A percentile compares a stretch with the other conserved stretches of the same genome.
Evolutionary conservation across 1,139 yeast species (phyloP).

Genomic region (Kluyveromyces marxianus): DNA sequence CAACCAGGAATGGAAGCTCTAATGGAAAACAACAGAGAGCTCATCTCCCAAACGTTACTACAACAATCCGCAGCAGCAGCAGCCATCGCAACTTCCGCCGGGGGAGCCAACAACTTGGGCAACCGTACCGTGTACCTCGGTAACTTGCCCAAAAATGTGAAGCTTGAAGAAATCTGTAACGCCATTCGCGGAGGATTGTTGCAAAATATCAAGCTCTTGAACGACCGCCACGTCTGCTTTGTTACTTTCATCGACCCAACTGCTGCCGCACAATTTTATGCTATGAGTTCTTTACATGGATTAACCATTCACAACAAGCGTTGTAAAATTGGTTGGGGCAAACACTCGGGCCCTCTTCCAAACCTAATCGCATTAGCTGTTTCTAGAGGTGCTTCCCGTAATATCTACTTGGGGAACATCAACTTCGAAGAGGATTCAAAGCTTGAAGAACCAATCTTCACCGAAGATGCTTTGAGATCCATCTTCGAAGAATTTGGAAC

Average conservation of each 20-base stretch:
- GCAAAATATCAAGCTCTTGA: constrained; percentile 63
- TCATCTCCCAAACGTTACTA: constrained; percentile 36
- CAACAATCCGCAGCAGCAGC: constrained; percentile 77
- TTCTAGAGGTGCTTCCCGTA: constrained; percentile 91
- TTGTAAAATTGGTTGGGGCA: constrained; percentile 94
- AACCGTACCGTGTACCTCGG: constrained; percentile 91
- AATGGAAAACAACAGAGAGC: constrained; percentile 57
- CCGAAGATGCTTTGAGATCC: constrained; percentile 52
- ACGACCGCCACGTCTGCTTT: constrained; percentile 88
- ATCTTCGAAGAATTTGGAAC: constrained; percentile 84
- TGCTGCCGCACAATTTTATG: constrained; percentile 91
- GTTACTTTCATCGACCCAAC: constrained; percentile 86
- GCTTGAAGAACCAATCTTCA: constrained; percentile 21
- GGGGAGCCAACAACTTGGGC: constrained; percentile 76
- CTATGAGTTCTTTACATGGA: constrained; percentile 78
- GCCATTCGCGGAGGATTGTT: constrained; percentile 88
- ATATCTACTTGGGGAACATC: constrained; percentile 76
- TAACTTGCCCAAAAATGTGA: constrained; percentile 75
- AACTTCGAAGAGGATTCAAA: constrained; percentile 32
- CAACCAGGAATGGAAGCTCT: constrained; percentile 86
- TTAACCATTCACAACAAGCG: constrained; percentile 72
- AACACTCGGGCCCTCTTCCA: constrained; percentile 85
- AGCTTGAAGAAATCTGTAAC: constrained; percentile 88
- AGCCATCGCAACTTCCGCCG: constrained; percentile 69
- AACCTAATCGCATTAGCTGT: constrained; percentile 75